Evolutionary conservation across 345 rosid species (phyloP).

Genomic region (Geranium rotundifolium): DNA sequence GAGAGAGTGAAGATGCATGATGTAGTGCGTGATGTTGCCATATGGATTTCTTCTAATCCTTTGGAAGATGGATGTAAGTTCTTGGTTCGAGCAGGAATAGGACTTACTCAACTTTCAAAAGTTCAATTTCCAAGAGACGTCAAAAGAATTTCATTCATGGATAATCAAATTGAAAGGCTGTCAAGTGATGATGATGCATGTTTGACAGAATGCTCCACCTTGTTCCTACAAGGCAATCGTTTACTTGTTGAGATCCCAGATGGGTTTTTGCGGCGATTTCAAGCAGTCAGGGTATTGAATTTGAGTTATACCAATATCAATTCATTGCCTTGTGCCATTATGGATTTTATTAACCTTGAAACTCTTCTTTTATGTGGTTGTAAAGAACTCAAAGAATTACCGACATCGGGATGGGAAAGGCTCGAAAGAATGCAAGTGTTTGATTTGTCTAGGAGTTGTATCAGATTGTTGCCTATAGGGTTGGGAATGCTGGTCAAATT

Average conservation of each 20-base stretch:
- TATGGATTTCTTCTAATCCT: slow-evolving; percentile 21
- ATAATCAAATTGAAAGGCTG: slow-evolving; percentile 13
- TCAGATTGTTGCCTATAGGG: slow-evolving; percentile 22
- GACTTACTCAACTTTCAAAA: slow-evolving; percentile 14
- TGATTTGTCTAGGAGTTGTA: slow-evolving; percentile 27
- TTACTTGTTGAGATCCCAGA: slow-evolving; percentile 15
- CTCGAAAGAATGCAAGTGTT: slow-evolving; percentile 26
- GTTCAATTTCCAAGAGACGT: slow-evolving; percentile 15
- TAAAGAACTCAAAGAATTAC: slow-evolving; percentile 19
- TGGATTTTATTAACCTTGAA: slow-evolving; percentile 15
- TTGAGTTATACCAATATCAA: slow-evolving; percentile 21
- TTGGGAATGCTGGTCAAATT: slow-evolving; percentile 20
- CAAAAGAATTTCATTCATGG: slow-evolving; percentile 31
- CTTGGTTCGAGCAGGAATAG: slow-evolving; percentile 23
- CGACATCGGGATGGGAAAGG: slow-evolving; percentile 9
- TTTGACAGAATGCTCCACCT: slow-evolving; percentile 4
- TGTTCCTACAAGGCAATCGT: slow-evolving; percentile 28
- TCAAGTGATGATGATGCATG: slow-evolving; percentile 1
- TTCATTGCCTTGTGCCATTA: slow-evolving; percentile 22
- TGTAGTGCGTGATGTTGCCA: slow-evolving; percentile 35
- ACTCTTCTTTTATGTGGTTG: slow-evolving; percentile 29
- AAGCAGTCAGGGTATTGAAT: slow-evolving; percentile 24
- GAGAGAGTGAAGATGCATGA: slow-evolving; percentile 32
- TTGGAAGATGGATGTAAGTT: slow-evolving; percentile 13
- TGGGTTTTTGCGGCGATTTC: slow-evolving; percentile 18